A percentile compares a stretch with the other conserved stretches of the same genome.
phyloP scores from a whole-genome alignment of 179 eudicot species.

The Beta corolliflora region DNA sequence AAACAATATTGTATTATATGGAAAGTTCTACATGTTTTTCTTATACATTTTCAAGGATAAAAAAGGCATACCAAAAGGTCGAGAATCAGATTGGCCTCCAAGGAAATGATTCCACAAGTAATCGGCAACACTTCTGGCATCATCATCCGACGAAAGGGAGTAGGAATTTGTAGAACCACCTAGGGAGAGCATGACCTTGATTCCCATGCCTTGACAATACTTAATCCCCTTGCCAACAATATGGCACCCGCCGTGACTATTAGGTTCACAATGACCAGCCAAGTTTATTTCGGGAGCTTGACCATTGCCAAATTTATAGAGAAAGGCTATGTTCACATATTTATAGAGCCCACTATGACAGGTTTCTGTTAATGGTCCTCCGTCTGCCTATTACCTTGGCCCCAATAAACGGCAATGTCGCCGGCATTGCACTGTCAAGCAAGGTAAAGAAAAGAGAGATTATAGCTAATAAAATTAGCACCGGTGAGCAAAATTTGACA shows the following conservation, averaged over 20 bases:
- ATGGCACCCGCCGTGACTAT: constrained; percentile 1
- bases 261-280: constrained; percentile 33
- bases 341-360: constrained; percentile 33
- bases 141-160: constrained; percentile 25
- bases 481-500: not conserved
- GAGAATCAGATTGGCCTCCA: not conserved
- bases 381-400: constrained; percentile 22
- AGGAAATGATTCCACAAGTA: not conserved
- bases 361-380: constrained; percentile 35
- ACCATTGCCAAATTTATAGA: constrained; percentile 25
- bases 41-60: too few species aligned
- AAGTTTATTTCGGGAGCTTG: constrained; percentile 27
- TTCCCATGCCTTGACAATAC: constrained; percentile 24
- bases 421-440: not conserved
- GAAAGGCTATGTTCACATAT: constrained; percentile 32
- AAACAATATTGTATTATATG: too few species aligned
- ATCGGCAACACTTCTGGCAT: constrained; percentile 5
- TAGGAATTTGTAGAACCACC: constrained; percentile 6
- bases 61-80: not conserved
- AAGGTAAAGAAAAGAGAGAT: not conserved
- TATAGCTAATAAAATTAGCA: too few species aligned
- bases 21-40: too few species aligned
- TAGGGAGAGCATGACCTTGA: constrained; percentile 38
- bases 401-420: constrained; percentile 21
- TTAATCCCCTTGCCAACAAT: constrained; percentile 20